Base-by-base conservation (phyloP, 1,284 basidiomycete genomes). In the Heliocybe sulcata region DNA sequence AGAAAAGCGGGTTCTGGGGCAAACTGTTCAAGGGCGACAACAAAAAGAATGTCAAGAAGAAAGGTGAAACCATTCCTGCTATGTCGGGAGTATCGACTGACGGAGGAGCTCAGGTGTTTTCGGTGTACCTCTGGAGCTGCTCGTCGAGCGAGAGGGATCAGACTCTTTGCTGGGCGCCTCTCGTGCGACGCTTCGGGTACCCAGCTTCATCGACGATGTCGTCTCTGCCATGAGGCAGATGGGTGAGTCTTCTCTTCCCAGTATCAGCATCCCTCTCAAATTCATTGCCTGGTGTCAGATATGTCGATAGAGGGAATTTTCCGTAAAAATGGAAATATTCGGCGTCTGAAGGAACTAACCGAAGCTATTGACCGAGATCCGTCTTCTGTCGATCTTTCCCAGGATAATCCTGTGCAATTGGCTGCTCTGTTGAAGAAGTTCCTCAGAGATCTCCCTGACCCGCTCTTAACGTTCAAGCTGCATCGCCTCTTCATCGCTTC, bases 271-370 rank as follows among this genome's bases (percentile, higher is more conserved):
- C 47, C 25, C 31, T 26, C 48, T 55, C 51, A 45, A 56, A 47
- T 20, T 20, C 55, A 50, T n/a, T 19, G 35, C 55, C 16, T 42
- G 12, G 6, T 20, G 54, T 12, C 62, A 96, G 94, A 99, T 72
- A 93, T 99, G 89, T 98, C 96, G 3, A 81, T 99, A 35, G 97
- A 99, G 71, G 96, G 96, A 57, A 97, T 99, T 59, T 99, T 99
- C 81, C 83, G 96, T 54, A 95, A 97, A 76, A 98, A 98, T 67
- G 96, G 96, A 55, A 98, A 99, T 68, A 98, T 99, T 65, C 83
- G 94, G 53, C 82, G 93, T 55, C 77, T 98, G 57, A 94, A 93
- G 67, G 90, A 94, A 62, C 77, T 98, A 26, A 87, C 89, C 2
- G 96, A 99, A 59, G 85, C 90, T 16, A 88, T 99, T 54, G 97